Evolutionary conservation across 1,284 basidiomycete species (phyloP).

Genomic region (Chondrostereum purpureum): DNA sequence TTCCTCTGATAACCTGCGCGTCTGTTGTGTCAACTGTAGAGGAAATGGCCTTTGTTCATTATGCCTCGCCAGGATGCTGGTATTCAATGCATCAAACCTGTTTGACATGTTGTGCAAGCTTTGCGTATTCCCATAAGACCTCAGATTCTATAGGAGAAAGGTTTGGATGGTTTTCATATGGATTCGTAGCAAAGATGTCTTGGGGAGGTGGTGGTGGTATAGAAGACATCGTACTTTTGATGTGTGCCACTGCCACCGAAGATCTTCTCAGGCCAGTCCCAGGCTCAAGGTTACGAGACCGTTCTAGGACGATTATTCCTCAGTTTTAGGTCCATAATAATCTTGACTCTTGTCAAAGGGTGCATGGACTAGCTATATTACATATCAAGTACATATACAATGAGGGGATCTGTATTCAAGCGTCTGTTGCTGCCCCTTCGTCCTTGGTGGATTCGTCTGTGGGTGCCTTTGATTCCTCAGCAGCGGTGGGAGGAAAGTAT

Average conservation of each 20-base stretch:
- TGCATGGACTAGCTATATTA: neutral
- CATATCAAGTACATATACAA: neutral
- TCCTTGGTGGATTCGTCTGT: neutral
- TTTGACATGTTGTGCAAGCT: conserved; percentile 65
- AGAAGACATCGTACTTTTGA: too few species aligned
- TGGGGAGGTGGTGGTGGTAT: conserved; percentile 5
- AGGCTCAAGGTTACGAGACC: too few species aligned
- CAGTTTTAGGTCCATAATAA: too few species aligned
- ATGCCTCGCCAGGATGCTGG: neutral
- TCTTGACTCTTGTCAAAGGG: too few species aligned
- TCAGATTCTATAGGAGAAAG: conserved; percentile 58
- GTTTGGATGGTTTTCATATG: conserved; percentile 61
- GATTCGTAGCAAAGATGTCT: conserved; percentile 52
- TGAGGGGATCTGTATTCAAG: neutral
- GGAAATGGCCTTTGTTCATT: conserved; percentile 8
- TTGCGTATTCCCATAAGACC: conserved; percentile 77
- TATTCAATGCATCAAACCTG: conserved; percentile 37
- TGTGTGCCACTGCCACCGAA: too few species aligned
- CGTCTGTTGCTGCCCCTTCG: neutral
- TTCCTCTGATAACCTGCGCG: conserved; percentile 54
- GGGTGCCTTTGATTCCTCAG: conserved; percentile 1
- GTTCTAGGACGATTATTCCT: too few species aligned
- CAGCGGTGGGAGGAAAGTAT: conserved; percentile 47
- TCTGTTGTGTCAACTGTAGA: conserved; percentile 48
- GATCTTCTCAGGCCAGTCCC: too few species aligned